Percentiles rank a stretch among this genome's conserved stretches.
Conservation (phyloP, 2,329 filamentous ascomycete species). For the Neopestalotiopsis sp. region DNA sequence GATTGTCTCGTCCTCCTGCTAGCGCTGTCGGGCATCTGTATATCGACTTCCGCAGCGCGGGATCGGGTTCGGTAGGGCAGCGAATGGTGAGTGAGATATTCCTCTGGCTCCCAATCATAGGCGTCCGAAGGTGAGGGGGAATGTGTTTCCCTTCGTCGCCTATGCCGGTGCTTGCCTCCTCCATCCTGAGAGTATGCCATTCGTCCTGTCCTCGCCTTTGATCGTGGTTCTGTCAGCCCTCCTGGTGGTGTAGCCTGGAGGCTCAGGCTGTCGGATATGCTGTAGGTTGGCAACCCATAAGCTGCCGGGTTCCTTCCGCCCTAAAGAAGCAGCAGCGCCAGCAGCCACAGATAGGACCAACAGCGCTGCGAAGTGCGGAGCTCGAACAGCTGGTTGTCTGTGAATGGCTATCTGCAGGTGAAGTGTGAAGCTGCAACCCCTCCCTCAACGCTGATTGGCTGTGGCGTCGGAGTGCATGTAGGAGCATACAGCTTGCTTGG, state of each 20-base stretch:
- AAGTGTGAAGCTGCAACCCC: slow-evolving; percentile 21
- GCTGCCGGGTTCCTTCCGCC: slow-evolving; percentile 6
- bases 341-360: slow-evolving; percentile 27
- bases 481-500: slow-evolving; percentile 18
- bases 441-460: slow-evolving; percentile 35
- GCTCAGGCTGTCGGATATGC: slow-evolving; percentile 28
- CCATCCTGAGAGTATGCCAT: slow-evolving; percentile 36
- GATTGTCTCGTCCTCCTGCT: slow-evolving; percentile 27
- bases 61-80: slow-evolving; percentile 39
- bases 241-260: not conserved
- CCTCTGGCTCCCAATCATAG: slow-evolving; percentile 37
- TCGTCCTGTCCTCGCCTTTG: slow-evolving; percentile 26
- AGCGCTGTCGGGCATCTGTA: slow-evolving; percentile 37
- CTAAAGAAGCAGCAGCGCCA: slow-evolving; percentile 23
- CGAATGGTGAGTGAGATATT: slow-evolving; percentile 35
- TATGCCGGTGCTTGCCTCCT: slow-evolving; percentile 33
- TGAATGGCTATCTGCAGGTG: slow-evolving; percentile 37
- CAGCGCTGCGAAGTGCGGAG: slow-evolving; percentile 33
- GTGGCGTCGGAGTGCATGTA: slow-evolving; percentile 31
- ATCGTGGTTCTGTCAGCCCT: slow-evolving; percentile 29
- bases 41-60: slow-evolving; percentile 27
- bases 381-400: slow-evolving; percentile 37
- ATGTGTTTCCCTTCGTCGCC: slow-evolving; percentile 32
- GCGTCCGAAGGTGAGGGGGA: slow-evolving; percentile 33
- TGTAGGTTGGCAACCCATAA: slow-evolving; percentile 29